A percentile compares a stretch with the other conserved stretches of the same genome.
phyloP scores from a whole-genome alignment of 306 rosid species.

The Cercis canadensis region DNA sequence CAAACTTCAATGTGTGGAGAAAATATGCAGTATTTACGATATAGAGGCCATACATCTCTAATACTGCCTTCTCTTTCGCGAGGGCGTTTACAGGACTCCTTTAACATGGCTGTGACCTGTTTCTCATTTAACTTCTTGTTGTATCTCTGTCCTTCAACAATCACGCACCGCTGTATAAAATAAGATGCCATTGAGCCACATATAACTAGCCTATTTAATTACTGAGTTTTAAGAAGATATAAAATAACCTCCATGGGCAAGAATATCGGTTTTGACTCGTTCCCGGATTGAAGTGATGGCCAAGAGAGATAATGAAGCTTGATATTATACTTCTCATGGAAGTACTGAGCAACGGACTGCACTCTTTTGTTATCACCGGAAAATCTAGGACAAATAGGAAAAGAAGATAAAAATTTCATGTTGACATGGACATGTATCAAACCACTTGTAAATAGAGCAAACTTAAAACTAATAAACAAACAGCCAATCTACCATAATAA shows the following conservation, averaged over 20 bases:
- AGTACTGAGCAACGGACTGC: slow-evolving; percentile 42
- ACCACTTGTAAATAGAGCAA: too few species aligned
- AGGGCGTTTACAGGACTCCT: slow-evolving; percentile 61
- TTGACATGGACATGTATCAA: neutral
- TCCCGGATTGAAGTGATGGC: slow-evolving; percentile 43
- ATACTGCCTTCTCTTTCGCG: neutral
- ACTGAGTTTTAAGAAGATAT: neutral
- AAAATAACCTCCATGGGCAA: slow-evolving; percentile 61
- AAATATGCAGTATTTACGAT: neutral
- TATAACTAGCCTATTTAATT: neutral
- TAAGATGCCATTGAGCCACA: neutral
- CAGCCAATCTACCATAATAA: too few species aligned
- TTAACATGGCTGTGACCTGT: slow-evolving; percentile 47
- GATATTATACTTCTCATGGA: slow-evolving; percentile 38
- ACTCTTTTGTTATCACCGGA: slow-evolving; percentile 25
- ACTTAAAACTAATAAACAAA: too few species aligned
- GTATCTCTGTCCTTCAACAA: slow-evolving; percentile 59
- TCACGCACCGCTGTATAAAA: slow-evolving; percentile 39
- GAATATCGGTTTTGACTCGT: slow-evolving; percentile 37
- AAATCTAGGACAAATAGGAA: slow-evolving; percentile 38
- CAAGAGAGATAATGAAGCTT: slow-evolving; percentile 25
- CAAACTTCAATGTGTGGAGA: neutral
- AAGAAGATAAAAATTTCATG: neutral
- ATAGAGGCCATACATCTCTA: neutral
- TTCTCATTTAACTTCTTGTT: slow-evolving; percentile 44